A percentile compares a stretch with the other conserved stretches of the same genome.
Evolutionary conservation across 2,329 filamentous ascomycete genomes (phyloP).

Genomic region (Alternaria infectoria): DNA sequence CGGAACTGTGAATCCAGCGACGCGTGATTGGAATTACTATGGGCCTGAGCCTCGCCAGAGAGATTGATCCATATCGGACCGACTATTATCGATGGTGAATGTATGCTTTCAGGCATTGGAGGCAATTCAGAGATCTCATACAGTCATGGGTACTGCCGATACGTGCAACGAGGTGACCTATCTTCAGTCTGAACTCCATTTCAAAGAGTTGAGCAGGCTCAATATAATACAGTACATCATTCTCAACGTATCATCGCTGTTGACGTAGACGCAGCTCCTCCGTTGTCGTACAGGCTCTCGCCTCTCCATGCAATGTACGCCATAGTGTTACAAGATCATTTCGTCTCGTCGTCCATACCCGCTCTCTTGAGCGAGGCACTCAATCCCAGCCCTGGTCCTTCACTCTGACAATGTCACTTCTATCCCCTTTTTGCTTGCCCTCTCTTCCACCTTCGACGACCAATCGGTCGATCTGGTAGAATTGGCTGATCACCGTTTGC

Average conservation of each 20-base stretch:
- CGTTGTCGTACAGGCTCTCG: neutral
- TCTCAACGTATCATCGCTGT: neutral
- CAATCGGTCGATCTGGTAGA: conserved; percentile 88
- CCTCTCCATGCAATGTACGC: neutral
- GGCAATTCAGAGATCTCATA: neutral
- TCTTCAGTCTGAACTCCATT: neutral
- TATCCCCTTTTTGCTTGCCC: conserved; percentile 72
- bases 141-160: neutral
- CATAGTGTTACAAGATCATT: conserved; percentile 12
- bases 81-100: neutral
- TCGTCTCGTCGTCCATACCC: conserved; percentile 9
- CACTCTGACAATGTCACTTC: conserved; percentile 73
- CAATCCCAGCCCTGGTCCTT: conserved; percentile 64
- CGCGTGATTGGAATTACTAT: neutral
- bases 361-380: neutral
- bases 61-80: neutral
- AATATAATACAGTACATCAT: conserved; percentile 12
- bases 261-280: neutral
- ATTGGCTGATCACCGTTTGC: conserved; percentile 93
- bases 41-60: neutral
- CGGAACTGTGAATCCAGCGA: neutral
- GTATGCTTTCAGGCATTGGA: neutral
- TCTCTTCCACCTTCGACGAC: conserved; percentile 89
- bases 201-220: neutral
- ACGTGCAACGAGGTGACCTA: neutral